Evolutionary conservation across 2,329 filamentous ascomycete species (phyloP).

Genomic region (Ciborinia camelliae): DNA sequence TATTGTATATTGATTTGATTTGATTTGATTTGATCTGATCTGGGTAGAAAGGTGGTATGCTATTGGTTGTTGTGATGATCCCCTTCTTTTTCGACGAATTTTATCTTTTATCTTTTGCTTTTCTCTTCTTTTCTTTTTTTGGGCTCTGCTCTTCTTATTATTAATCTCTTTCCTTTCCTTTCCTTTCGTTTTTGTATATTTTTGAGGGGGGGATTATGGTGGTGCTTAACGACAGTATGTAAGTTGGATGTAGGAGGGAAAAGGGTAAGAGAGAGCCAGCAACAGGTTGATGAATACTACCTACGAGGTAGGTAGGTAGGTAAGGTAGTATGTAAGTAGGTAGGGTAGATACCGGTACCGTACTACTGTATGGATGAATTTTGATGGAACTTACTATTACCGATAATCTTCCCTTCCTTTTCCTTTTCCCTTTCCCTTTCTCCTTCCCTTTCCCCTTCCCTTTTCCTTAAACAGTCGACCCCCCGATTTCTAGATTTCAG

Average conservation of each 20-base stretch:
- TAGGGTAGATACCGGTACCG: background rate
- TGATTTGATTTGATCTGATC: background rate
- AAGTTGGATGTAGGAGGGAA: conserved; percentile 13
- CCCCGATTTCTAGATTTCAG: background rate
- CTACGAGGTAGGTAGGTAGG: background rate
- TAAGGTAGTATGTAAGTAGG: background rate
- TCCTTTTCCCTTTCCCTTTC: background rate
- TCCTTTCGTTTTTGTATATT: background rate
- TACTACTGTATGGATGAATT: too few species aligned
- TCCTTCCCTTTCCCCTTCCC: background rate
- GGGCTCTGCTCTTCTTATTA: background rate
- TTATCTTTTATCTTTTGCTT: background rate
- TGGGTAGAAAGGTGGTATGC: background rate
- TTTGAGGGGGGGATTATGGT: too few species aligned
- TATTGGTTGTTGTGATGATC: background rate
- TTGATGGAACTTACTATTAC: background rate
- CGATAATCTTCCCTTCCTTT: background rate
- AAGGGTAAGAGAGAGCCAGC: background rate
- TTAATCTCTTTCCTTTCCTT: background rate
- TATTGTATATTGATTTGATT: background rate
- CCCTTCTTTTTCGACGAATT: background rate
- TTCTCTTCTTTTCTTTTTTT: too few species aligned
- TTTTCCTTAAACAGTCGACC: background rate
- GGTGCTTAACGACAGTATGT: conserved; percentile 17
- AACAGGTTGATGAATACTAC: background rate